Conservation (phyloP, 208 protist species). For the Lotmaria passim region DNA sequence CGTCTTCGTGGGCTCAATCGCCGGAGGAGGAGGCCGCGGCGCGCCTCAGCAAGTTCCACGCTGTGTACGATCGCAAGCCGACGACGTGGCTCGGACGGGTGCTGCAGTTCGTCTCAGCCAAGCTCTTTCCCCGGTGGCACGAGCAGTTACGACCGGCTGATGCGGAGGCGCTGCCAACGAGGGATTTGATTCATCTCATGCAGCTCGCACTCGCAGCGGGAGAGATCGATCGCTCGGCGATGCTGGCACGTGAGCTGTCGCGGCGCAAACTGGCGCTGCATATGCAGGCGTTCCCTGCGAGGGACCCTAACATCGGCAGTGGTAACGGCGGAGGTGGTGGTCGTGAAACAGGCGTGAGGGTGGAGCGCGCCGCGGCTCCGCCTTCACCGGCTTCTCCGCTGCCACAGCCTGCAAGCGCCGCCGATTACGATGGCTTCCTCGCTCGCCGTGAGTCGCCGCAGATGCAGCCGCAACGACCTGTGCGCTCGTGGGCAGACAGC, state of each 20-base stretch:
- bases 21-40: conserved; percentile 1
- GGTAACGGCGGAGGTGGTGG: no score
- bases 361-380: background rate
- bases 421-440: conserved; percentile 1
- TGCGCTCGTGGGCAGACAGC: background rate
- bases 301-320: background rate
- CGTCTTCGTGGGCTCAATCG: conserved; percentile 21
- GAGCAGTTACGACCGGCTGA: conserved; percentile 23
- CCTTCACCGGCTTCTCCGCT: background rate
- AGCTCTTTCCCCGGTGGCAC: conserved; percentile 44
- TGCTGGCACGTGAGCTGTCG: conserved; percentile 78
- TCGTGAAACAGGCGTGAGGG: no score
- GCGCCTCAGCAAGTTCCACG: conserved; percentile 36
- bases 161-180: conserved; percentile 36
- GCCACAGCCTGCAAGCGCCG: background rate
- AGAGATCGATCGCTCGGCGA: conserved; percentile 55
- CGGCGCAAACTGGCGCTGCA: conserved; percentile 43
- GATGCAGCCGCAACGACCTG: background rate
- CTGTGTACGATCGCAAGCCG: conserved; percentile 21
- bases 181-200: conserved; percentile 74
- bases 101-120: conserved; percentile 40
- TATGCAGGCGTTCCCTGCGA: conserved; percentile 13
- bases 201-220: conserved; percentile 71
- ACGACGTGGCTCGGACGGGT: conserved; percentile 21
- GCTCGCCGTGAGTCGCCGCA: background rate